Base-by-base conservation (phyloP, 257 asterid species). In the Cinchona pubescens region DNA sequence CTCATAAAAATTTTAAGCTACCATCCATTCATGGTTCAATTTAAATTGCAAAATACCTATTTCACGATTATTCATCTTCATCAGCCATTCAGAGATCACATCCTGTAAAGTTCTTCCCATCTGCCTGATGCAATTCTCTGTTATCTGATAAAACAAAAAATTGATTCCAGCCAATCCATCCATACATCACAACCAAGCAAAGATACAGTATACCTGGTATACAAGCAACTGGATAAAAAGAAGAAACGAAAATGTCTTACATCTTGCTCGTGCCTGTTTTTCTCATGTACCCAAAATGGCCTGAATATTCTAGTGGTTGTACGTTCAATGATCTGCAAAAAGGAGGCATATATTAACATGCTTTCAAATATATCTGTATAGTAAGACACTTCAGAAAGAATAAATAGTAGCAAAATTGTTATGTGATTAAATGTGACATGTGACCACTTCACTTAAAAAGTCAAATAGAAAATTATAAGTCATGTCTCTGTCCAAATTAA, bases 271-370 rank as follows among this genome's bases (percentile, higher is more conserved):
- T 89, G 96, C 40, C 93, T 85, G 71, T 92, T 94, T 84, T 85
- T 92, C 83, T 94, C 99, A 80, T 94, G 98, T 42, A 91, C 96
- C 86, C 82, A 72, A 78, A 89, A 87, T 14, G 98, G 99, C 46
- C n/a, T n/a, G n/a, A n/a, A n/a, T n/a, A 94, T 81, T 83, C 93
- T 88, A 79, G 86, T 69, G 66, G 85, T 72, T 64, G 88, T 67
- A 72, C 83, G 98, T 48, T 68, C 92, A 63, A 81, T 77, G 34
- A 94, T 90, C 99, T 94, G 92, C 86, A 85, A 73, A 72, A 64
- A 21, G 35, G 67, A 75, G 16, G 65, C 35, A 38, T 45, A 35
- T 3, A 15, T 37, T 60, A 61, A 19, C n/a, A 43, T 51, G 15
- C n/a, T 29, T 46, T 56, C 23, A 7, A 14, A 29, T 27, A 55